A percentile compares a stretch with the other conserved stretches of the same genome.
phyloP scores from a whole-genome alignment of 2,329 filamentous ascomycete genomes.

The Microdochium bolleyi region DNA sequence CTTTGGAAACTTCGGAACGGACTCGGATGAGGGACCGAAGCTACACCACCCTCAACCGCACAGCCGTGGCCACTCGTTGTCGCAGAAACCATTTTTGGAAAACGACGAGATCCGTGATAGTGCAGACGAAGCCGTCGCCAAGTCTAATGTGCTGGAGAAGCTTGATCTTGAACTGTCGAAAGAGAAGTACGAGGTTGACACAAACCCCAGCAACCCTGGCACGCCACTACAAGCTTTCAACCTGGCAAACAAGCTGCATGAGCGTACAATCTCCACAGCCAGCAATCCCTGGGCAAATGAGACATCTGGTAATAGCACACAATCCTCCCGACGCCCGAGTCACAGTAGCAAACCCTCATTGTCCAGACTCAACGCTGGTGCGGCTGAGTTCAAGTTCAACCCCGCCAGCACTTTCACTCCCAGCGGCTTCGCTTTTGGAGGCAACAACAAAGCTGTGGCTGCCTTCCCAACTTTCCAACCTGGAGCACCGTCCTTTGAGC shows the following conservation, averaged over 20 bases:
- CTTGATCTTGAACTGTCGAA: constrained; percentile 30
- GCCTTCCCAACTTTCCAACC: neutral
- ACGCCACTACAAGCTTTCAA: constrained; percentile 50
- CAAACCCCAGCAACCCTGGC: constrained; percentile 64
- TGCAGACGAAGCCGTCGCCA: constrained; percentile 25
- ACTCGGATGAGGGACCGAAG: constrained; percentile 45
- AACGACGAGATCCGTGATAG: constrained; percentile 36
- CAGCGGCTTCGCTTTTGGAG: constrained; percentile 40
- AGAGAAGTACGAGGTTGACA: constrained; percentile 60
- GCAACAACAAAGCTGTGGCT: constrained; percentile 11
- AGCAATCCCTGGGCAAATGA: constrained; percentile 59
- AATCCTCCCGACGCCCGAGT: constrained; percentile 34
- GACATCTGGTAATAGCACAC: constrained; percentile 26
- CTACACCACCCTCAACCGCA: constrained; percentile 69
- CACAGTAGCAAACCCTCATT: constrained; percentile 64
- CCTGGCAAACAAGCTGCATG: constrained; percentile 38
- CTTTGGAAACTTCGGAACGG: constrained; percentile 44
- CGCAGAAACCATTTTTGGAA: constrained; percentile 57
- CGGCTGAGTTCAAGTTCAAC: constrained; percentile 80
- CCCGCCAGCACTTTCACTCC: constrained; percentile 43
- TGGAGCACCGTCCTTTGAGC: neutral
- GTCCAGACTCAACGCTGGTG: constrained; percentile 80
- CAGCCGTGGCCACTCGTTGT: constrained; percentile 63
- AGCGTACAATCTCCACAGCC: constrained; percentile 44
- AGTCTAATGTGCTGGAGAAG: constrained; percentile 28